A percentile compares a stretch with the other conserved stretches of the same genome.
These are phyloP conservation scores for Carallia brachiata DNA, from an alignment of 345 rosid species.

Conservation along the genomic window DNA sequence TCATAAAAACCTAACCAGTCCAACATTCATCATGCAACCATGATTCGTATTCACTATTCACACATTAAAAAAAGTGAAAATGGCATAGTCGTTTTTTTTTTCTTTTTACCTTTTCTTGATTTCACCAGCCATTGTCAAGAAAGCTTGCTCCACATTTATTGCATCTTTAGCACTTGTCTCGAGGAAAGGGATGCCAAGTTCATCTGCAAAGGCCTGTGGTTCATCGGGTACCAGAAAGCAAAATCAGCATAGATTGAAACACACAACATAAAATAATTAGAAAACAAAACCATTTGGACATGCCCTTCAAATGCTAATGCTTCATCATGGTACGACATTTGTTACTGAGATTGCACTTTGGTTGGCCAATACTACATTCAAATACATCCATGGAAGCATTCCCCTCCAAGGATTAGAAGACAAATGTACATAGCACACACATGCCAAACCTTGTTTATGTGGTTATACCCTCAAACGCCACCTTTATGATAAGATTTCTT, in stretches of 20 bases:
- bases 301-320: background rate
- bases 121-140: slow-evolving; percentile 79
- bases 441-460: background rate
- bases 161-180: slow-evolving; percentile 90
- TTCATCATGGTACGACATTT: background rate
- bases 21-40: background rate
- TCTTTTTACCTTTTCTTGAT: slow-evolving; percentile 62
- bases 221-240: slow-evolving; percentile 14
- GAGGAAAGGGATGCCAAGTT: slow-evolving; percentile 74
- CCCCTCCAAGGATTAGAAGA: too few species aligned
- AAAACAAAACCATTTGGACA: background rate
- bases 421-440: background rate
- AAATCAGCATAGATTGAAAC: slow-evolving; percentile 12
- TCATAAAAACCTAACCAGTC: background rate
- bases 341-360: background rate
- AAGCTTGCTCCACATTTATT: slow-evolving; percentile 76
- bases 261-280: background rate
- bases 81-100: background rate
- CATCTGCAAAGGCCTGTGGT: slow-evolving; percentile 71
- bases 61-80: background rate
- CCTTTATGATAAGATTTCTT: too few species aligned
- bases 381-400: background rate
- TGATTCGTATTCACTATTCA: background rate
- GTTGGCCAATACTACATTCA: background rate
- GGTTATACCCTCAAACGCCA: too few species aligned